These are phyloP conservation scores for Tylopilus sp. DNA, from an alignment of 768 basidiomycete species.

Conservation along the genomic window DNA sequence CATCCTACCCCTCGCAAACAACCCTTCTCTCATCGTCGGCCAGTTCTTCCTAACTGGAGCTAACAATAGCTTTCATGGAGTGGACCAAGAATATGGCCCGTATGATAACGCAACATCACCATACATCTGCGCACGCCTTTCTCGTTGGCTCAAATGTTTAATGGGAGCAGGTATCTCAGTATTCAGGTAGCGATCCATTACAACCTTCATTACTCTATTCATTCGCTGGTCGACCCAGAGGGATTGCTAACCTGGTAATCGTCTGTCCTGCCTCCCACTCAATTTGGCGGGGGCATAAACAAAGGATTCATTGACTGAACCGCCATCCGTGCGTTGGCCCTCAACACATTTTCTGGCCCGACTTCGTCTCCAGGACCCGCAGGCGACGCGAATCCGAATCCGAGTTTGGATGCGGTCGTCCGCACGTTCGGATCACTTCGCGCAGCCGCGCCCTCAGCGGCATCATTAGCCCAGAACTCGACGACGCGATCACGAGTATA, in stretches of 20 bases:
- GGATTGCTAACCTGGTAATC: neutral
- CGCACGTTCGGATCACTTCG: conserved; percentile 47
- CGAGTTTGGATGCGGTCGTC: conserved; percentile 43
- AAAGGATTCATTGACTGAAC: conserved; percentile 26
- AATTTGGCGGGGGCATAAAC: conserved; percentile 22
- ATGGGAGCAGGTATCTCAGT: too few relatives aligned
- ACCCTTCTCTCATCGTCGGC: too few relatives aligned
- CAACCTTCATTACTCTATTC: neutral
- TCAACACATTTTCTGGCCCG: conserved; percentile 23
- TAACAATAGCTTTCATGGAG: too few relatives aligned
- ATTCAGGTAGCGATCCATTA: too few relatives aligned
- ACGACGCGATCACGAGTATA: conserved; percentile 43
- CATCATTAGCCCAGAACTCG: conserved; percentile 58
- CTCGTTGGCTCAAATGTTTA: too few relatives aligned
- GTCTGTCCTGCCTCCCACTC: neutral
- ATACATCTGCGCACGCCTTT: too few relatives aligned
- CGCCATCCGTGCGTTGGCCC: conserved; percentile 24
- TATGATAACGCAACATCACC: too few relatives aligned
- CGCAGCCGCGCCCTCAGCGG: conserved; percentile 48
- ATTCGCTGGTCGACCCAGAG: neutral
- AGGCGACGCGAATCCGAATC: conserved; percentile 34
- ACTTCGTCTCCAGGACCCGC: conserved; percentile 3
- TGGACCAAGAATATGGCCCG: too few relatives aligned
- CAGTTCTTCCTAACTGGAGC: too few relatives aligned
- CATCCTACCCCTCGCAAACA: too few relatives aligned